Evolutionary conservation across 2,329 filamentous ascomycete genomes (phyloP), one percentile per base, ranked within the genome.

Genomic region (Neofusicoccum kwambonambiense): DNA sequence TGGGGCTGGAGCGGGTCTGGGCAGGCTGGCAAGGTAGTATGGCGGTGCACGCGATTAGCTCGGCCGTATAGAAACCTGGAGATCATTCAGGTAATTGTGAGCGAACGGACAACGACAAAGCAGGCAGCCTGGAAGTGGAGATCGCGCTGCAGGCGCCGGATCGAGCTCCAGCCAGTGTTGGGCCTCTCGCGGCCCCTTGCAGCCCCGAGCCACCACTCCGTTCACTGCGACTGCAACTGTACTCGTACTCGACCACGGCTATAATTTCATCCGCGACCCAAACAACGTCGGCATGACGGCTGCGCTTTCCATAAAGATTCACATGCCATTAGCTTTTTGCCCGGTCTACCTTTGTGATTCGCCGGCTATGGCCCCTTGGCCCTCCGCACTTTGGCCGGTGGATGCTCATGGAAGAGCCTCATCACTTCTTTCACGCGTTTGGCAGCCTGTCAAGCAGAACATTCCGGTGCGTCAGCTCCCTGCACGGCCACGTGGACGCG

Each of bases 311-410:
- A 62, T 19, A 41, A 39, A 5, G 39, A 51, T 51, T 62, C 58
- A 62, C 58, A 62, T 62, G 58, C 34, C 58, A 62, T 62, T 50
- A 41, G 58, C 58, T 41, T 62, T 45, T 62, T 62, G 58, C 37
- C 44, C 58, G 3, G 39, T 62, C 58, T 62, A 62, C 58, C 58
- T 41, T 50, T 62, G 17, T 51, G 45, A 62, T 62, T 62, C 58
- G 37, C 17, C 44, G 57, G 41, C 57, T 37, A 45, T 4, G 19
- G 15, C 27, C 27, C 27, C 27, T 31, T 31, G 27, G 27, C 34
- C 42, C 42, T n/a, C 39, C 54, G 54, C 54, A 27, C 39, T 39
- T 42, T 47, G 41, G 41, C 56, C 56, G 22, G 56, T 58, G 35
- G 47, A 51, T 51, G 17, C 44, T 62, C 35, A 35, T 34, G n/a